Evolutionary conservation across 1,139 yeast genomes (phyloP).

Genomic region (Tardiomyces digboiensis): DNA sequence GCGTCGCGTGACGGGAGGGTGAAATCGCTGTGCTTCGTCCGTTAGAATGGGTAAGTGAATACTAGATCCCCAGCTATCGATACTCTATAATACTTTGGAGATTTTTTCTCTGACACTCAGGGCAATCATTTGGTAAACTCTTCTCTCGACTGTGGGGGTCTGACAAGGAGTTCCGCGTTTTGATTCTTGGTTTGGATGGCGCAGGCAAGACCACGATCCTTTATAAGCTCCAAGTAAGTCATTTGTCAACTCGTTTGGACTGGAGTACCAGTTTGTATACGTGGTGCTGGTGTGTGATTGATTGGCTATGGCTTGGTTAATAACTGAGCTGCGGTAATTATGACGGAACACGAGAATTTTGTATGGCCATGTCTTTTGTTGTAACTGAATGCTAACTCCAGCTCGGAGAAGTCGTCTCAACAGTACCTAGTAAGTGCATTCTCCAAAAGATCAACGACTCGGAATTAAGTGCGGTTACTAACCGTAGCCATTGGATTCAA

Average conservation of each 20-base stretch:
- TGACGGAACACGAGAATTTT: no score
- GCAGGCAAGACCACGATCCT: constrained; percentile 97
- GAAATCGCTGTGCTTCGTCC: no score
- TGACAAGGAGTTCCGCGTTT: constrained; percentile 82
- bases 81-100: no score
- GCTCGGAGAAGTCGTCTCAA: constrained; percentile 88
- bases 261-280: background rate
- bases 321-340: no score
- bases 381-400: constrained; percentile 6
- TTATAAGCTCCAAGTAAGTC: constrained; percentile 56
- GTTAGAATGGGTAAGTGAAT: no score
- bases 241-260: constrained; percentile 16
- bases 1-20: no score
- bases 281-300: constrained; percentile 9
- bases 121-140: constrained; percentile 77
- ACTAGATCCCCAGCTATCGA: no score
- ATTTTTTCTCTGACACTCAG: constrained; percentile 30
- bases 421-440: constrained; percentile 63
- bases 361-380: no score
- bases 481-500: constrained; percentile 73
- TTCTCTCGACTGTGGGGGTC: constrained; percentile 86
- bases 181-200: constrained; percentile 92
- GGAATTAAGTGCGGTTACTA: background rate
- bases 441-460: no score
- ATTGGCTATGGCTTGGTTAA: no score